Base-by-base conservation (phyloP, 352 stramenopile genomes). In the Phytophthora foliorum region DNA sequence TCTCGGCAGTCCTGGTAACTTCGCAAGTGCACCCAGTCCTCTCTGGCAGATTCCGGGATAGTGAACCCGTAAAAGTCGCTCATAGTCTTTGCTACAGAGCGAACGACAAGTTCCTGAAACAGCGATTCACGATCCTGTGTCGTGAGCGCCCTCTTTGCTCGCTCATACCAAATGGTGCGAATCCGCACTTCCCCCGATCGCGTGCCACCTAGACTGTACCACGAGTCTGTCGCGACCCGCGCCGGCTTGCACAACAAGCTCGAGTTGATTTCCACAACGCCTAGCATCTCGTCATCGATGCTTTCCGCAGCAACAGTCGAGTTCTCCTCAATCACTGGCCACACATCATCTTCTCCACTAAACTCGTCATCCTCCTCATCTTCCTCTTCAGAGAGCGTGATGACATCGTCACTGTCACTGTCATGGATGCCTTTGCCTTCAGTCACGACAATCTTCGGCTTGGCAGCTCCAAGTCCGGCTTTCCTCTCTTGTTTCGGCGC, bases 1-100 rank as follows among this genome's bases (percentile, higher is more conserved):
- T 94, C 87, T 63, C 87, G 74, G 39, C 83, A 94, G n/a, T 89
- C 82, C 27, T 91, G 63, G 38, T 94, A 94, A 13, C 84, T 91
- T 16, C 74, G 72, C 57, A 94, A 73, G 52, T 94, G 87, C 9
- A 74, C 57, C 81, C 82, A 93, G 21, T 90, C 73, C 21, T 68
- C 53, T 9, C 68, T 55, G 10, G 67, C 69, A 19, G 63, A 51
- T 7, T 80, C 60, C 1, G 83, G 67, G 55, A 94, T 86, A n/a
- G 68, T 69, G 56, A 94, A 94, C 13, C 84, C 86, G 46, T 93
- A 92, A 25, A 82, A 77, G 21, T 94, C 86, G 8, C 69, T 77
- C 67, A 82, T 77, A 8, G 64, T n/a, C 14, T 63, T 69, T 13
- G 42, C 48, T 6, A 75, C 57, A 16, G 32, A 54, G 11, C 58